Base-by-base conservation (phyloP, 805 yeast genomes). In the Myxozyma lipomycoides region DNA sequence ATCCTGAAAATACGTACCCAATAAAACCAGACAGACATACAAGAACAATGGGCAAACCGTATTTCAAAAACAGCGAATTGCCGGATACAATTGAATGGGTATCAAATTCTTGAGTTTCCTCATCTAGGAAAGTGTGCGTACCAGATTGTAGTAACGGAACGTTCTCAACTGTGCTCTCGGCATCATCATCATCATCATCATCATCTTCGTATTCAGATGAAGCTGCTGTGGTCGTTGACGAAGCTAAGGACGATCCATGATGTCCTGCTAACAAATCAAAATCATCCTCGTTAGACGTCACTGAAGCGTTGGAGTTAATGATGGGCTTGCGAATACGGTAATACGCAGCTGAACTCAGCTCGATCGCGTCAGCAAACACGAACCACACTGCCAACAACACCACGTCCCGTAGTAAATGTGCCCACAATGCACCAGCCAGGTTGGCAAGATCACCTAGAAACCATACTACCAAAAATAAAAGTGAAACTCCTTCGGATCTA, bases 401-500 rank as follows among this genome's bases (percentile, higher is more conserved):
- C 37, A 85, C 88, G 59, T 83, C 82, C 1, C 90, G 86, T 42
- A 86, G 70, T 40, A 85, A 70, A 0, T 75, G 73, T 0, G 87
- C 93, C 85, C 85, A 79, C 1, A 84, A 25, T 0, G 90, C 71
- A 1, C 95, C 95, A 1, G 72, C 61, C 34, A 86, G 70, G 63
- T 85, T 86, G 57, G 81, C 73, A 6, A 84, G 46, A 61, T 85
- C 95, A 2, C 93, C 93, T 17, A 81, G 59, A 36, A 83, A 74
- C 93, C 93, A 85, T 46, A 82, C 76, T 9, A 76, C 58, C 23
- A 85, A 74, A 61, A 86, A 84, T 4, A 82, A 77, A 28, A 83
- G 74, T 35, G 91, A 79, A 22, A 85, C 79, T 4, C 95, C 95
- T 30, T 84, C 90, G 3, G 88, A 86, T 17, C 81, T 76, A n/a